These are phyloP conservation scores for Fraxinus sp. DNA, from an alignment of 305 asterid species.

Conservation along the genomic window DNA sequence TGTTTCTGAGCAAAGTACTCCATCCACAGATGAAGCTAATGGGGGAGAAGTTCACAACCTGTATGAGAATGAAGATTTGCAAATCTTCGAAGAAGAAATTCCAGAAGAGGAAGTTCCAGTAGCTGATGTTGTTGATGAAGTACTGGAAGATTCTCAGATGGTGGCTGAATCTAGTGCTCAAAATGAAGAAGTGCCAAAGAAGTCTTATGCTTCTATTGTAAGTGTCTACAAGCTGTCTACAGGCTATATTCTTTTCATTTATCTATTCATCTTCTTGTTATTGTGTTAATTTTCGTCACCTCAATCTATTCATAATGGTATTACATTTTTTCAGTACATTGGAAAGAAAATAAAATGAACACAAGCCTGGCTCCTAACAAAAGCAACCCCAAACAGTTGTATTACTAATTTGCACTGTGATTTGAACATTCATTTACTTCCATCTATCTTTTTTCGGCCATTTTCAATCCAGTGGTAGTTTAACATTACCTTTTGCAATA, in stretches of 20 bases:
- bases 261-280: not conserved
- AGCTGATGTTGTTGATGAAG: slow-evolving; percentile 70
- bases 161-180: slow-evolving; percentile 53
- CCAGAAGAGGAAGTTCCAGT: slow-evolving; percentile 68
- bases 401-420: not conserved
- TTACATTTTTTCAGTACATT: not conserved
- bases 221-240: slow-evolving; percentile 31
- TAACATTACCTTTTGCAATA: not conserved
- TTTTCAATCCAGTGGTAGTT: not conserved
- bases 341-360: not conserved
- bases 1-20: slow-evolving; percentile 49
- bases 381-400: not conserved
- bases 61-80: slow-evolving; percentile 58
- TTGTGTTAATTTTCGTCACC: not conserved
- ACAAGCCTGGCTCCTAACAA: not conserved
- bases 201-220: slow-evolving; percentile 89
- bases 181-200: slow-evolving; percentile 72
- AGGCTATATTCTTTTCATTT: not conserved
- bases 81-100: slow-evolving; percentile 18
- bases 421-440: not conserved
- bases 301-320: not conserved
- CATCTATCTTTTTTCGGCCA: not conserved
- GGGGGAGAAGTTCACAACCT: slow-evolving; percentile 70
- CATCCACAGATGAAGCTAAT: slow-evolving; percentile 54
- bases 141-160: slow-evolving; percentile 39